Conservation (phyloP, 179 eudicot species). For the Beta lomatogona region DNA sequence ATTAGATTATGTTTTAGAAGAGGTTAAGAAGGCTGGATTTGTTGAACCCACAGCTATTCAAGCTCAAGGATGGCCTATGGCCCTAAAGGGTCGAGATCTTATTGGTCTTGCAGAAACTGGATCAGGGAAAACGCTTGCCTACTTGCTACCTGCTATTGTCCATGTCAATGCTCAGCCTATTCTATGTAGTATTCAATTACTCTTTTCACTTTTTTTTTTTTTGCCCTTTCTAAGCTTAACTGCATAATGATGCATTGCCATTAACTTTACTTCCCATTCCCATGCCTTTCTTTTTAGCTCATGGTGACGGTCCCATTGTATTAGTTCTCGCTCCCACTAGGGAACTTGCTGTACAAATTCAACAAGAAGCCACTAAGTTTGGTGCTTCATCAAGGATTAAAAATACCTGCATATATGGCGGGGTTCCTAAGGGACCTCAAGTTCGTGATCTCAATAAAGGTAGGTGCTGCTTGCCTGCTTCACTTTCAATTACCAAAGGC, state of each 20-base stretch:
- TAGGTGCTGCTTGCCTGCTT: slow-evolving; percentile 45
- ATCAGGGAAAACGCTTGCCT: slow-evolving; percentile 95
- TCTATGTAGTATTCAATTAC: slow-evolving; percentile 42
- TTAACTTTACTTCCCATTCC: slow-evolving; percentile 7
- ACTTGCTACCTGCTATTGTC: slow-evolving; percentile 88
- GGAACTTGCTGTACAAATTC: slow-evolving; percentile 97
- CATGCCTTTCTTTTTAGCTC: slow-evolving; percentile 46
- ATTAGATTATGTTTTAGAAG: slow-evolving; percentile 50
- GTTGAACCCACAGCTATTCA: slow-evolving; percentile 93
- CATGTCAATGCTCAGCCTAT: slow-evolving; percentile 96
- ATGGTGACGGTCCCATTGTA: slow-evolving; percentile 93
- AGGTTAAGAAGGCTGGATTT: slow-evolving; percentile 75
- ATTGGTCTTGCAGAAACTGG: slow-evolving; percentile 98
- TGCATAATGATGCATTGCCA: too few relatives aligned
- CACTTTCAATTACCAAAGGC: slow-evolving; percentile 1
- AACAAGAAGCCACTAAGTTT: slow-evolving; percentile 90
- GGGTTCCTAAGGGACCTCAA: slow-evolving; percentile 99
- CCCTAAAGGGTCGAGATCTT: slow-evolving; percentile 92
- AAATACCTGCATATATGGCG: slow-evolving; percentile 96
- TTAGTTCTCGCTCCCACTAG: slow-evolving; percentile 94
- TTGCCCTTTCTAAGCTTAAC: too few relatives aligned
- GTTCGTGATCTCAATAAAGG: slow-evolving; percentile 97
- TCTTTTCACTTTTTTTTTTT: too few relatives aligned
- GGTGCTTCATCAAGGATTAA: slow-evolving; percentile 72
- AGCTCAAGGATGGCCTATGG: slow-evolving; percentile 99